These are phyloP conservation scores for Gentiana macrophylla DNA, from an alignment of 257 asterid species.

Conservation along the genomic window DNA sequence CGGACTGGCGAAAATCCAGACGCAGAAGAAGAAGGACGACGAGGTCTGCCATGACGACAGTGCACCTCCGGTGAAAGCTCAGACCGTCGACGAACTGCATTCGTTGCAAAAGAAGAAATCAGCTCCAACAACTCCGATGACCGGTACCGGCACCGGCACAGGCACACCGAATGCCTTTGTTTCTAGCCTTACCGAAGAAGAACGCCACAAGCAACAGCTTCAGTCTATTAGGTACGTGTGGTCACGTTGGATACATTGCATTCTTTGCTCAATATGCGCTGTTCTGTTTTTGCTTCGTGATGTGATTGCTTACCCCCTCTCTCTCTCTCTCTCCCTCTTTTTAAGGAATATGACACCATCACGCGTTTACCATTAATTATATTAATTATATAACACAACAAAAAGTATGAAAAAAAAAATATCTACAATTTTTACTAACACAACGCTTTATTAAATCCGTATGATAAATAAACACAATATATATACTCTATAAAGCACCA, in stretches of 20 bases:
- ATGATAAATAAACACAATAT: too few relatives aligned
- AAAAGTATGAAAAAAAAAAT: too few relatives aligned
- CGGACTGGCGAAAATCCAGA: constrained; percentile 60
- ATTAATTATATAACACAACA: too few relatives aligned
- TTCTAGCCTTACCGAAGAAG: constrained; percentile 33
- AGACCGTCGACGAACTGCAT: constrained; percentile 73
- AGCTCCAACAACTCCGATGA: constrained; percentile 68
- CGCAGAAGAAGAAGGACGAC: constrained; percentile 37
- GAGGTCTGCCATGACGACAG: constrained; percentile 79
- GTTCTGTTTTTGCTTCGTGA: too few relatives aligned
- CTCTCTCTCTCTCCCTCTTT: background rate
- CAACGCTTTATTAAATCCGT: too few relatives aligned
- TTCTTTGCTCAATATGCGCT: too few relatives aligned
- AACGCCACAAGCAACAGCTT: constrained; percentile 69
- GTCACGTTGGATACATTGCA: too few relatives aligned
- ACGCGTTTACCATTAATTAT: too few relatives aligned
- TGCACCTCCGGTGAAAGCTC: constrained; percentile 62
- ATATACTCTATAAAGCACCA: too few relatives aligned
- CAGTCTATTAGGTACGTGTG: constrained; percentile 62
- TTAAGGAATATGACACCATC: too few relatives aligned
- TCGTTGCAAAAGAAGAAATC: constrained; percentile 86
- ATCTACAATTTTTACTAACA: too few relatives aligned
- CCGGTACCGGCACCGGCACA: constrained; percentile 4
- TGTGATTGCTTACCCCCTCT: too few relatives aligned
- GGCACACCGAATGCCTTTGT: constrained; percentile 29